Base-by-base conservation (phyloP, 768 basidiomycete species). In the Lentinula raphanica region DNA sequence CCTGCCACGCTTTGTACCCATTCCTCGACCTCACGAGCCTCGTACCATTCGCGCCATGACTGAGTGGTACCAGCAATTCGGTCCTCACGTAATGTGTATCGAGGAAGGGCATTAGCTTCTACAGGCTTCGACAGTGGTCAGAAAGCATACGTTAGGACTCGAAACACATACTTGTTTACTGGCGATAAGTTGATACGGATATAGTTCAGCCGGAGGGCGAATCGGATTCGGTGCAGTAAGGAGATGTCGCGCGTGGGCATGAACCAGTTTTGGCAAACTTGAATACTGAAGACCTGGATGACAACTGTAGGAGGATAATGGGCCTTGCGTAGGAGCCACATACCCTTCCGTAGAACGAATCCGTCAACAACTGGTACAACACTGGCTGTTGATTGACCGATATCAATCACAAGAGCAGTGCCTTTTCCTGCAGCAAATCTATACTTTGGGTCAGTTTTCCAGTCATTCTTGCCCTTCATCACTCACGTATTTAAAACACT, bases 351-450 rank as follows among this genome's bases (percentile, higher is more conserved):
- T 44, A 99, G 83, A 42, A 98, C 97, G 66, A 98, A 99, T 3
- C 97, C 97, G 64, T 99, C 97, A 3, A 95, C 93, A 19, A 99
- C 90, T 5, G 97, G 97, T 1, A 93, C 94, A 13, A 96, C 92
- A 64, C 92, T 96, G 13, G 90, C 89, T 69, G 87, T 85, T 12
- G 89, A 82, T 62, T 93, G 88, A 4, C 97, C 97, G 48, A 98
- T 83, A 65, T 99, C 97, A 40, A 99, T 85, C 1, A 99, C 92
- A 48, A 98, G 79, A 2, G 97, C 95, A n/a, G 97, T 94, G 1
- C 94, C 95, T 68, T 93, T 95, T 28, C 97, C 97, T 54, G 95
- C 90, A 15, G 96, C 92, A 70, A 99, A 99, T 3, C 95, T 98
- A 44, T 4, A 40, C 50, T 44, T 21, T 21, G 23, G 29, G 13